Evolutionary conservation across 176 grass and related monocot species (phyloP), one percentile per base, ranked within the genome.

Genomic region (Carex myosuroides): DNA sequence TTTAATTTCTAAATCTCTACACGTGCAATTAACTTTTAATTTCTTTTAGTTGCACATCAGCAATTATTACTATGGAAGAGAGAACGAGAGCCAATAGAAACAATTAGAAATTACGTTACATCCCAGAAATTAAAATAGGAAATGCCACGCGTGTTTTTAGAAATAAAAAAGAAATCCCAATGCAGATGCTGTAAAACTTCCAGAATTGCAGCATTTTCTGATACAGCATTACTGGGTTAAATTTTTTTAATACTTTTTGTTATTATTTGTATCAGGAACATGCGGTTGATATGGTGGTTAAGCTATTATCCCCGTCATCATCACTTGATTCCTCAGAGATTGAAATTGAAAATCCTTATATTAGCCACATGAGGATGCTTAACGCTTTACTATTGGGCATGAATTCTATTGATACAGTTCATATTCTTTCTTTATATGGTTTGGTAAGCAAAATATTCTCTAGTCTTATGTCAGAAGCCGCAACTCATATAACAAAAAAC

Each of bases 361-460:
- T 90, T 67, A 86, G 85, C 79, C 87, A 90, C 65, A 93, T 93
- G 87, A 55, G 85, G 81, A 82, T 93, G 84, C 89, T 97, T 12
- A 90, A 81, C 81, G 86, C 86, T 73, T 79, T 93, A 72, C 81
- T 97, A 67, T 90, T 60, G 62, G 81, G 85, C 44, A 86, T 97
- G 82, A 88, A 71, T 88, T 84, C 88, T 64, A 29, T 85, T 79
- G 89, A 97, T 63, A 85, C 59, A 69, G 86, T 91, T 91, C 94
- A 97, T 89, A 93, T 97, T 64, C 91, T 97, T 81, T 97, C 90
- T 76, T 81, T 97, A 71, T 94, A 86, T 84, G 94, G 94, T 41
- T 69, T 92, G 91, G 94, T 92, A 89, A 92, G 88, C 53, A 78
- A 57, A 39, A 33, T 1, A 56, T 57, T 78, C 53, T 78, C 73